Evolutionary conservation across 345 rosid species (phyloP), one percentile per base, ranked within the genome.

Genomic region (Linum lewisii): DNA sequence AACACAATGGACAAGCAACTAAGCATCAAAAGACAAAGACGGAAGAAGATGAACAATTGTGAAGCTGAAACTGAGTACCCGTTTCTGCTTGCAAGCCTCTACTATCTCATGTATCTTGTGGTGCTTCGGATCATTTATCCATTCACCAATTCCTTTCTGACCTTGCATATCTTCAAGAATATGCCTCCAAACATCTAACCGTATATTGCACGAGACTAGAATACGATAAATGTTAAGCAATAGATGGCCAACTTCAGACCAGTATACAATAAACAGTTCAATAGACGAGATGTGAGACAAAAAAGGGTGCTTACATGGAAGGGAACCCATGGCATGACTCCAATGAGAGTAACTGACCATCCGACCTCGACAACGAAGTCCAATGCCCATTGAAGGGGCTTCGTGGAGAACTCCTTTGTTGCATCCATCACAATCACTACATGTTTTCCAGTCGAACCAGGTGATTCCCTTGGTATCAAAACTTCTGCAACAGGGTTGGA

Each of bases 381-480:
- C 52, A 75, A 67, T 1, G 66, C 65, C 79, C 75, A 75, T 16
- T 25, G 62, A 3, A 75, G 65, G 1, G 72, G 70, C 24, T 42
- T 52, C 50, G 45, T 21, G 2, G 78, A 71, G 69, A 75, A 75
- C 10, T 52, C 75, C 37, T 20, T 58, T 59, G 67, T 44, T 22
- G 78, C 75, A 61, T 75, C 79, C 72, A 68, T 67, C 15, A 71
- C 79, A 19, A 71, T 61, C 3, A 71, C 79, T 1, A 71, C 62
- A 61, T 71, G 71, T 54, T 51, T 57, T 2, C 42, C 52, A 2
- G 10, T 21, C 18, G 66, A 62, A 25, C 58, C 19, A 1, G 73
- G 71, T 2, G 77, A 73, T 26, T 60, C 51, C 38, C 21, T 21
- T 20, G 69, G 72, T 19, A 67, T 60, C 56, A 75, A 61, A 9